Percentiles rank a stretch among this genome's conserved stretches.
These are phyloP conservation scores for Pichia sp. DNA, from an alignment of 1,139 yeast species.

Conservation along the genomic window DNA sequence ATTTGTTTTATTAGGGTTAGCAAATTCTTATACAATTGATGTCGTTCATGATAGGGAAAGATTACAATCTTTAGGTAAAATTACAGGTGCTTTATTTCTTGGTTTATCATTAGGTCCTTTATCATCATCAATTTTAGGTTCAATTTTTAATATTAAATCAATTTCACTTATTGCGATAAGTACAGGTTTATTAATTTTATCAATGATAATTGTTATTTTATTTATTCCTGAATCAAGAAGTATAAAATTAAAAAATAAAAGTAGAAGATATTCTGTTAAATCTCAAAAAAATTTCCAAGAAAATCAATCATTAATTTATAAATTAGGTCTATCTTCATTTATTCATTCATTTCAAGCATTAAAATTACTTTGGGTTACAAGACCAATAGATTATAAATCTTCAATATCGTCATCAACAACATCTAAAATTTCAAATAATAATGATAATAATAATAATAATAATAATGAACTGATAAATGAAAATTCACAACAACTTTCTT, in stretches of 20 bases:
- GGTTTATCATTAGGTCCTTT: conserved; percentile 66
- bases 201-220: conserved; percentile 33
- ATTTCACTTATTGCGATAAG: conserved; percentile 3
- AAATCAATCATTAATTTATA: conserved; percentile 8
- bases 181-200: conserved; percentile 10
- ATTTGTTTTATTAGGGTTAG: conserved; percentile 42
- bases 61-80: conserved; percentile 49
- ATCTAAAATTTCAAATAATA: no score
- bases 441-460: no score
- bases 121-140: conserved; percentile 38
- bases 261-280: conserved; percentile 35
- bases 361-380: conserved; percentile 38
- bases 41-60: conserved; percentile 51
- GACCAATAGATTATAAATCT: conserved; percentile 9
- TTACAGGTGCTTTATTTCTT: conserved; percentile 50
- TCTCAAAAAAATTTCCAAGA: conserved; percentile 19
- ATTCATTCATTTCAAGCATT: conserved; percentile 42
- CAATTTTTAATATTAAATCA: neutral
- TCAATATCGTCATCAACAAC: no score
- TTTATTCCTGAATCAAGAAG: conserved; percentile 57
- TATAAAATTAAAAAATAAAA: conserved; percentile 38
- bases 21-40: conserved; percentile 60
- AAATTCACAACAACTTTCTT: no score
- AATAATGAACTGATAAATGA: neutral
- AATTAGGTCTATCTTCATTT: conserved; percentile 13